Evolutionary conservation across 1,284 basidiomycete species (phyloP).

Genomic region (Thelephora terrestris): DNA sequence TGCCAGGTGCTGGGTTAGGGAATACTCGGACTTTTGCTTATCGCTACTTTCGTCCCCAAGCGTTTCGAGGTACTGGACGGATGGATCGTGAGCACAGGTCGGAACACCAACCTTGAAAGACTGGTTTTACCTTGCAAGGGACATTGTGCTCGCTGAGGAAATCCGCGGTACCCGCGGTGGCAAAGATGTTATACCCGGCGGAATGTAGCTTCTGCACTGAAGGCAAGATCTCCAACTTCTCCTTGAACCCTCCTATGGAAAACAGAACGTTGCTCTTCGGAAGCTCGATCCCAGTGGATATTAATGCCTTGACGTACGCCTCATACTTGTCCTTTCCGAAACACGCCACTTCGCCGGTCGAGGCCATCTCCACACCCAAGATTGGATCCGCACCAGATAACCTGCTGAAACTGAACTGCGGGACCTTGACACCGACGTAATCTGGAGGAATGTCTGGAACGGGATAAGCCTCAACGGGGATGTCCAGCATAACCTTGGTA

Average conservation of each 20-base stretch:
- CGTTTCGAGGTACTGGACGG: constrained; percentile 71
- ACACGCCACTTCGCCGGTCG: constrained; percentile 98
- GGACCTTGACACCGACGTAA: constrained; percentile 98
- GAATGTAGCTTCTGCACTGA: constrained; percentile 94
- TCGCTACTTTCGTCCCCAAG: constrained; percentile 66
- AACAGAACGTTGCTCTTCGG: constrained; percentile 96
- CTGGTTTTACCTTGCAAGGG: constrained; percentile 61
- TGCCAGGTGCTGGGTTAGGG: constrained; percentile 87
- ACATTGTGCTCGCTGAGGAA: constrained; percentile 85
- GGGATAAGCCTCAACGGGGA: constrained; percentile 88
- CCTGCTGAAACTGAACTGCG: constrained; percentile 96
- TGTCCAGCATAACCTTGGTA: constrained; percentile 93
- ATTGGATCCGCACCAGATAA: constrained; percentile 95
- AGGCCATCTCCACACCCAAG: constrained; percentile 99
- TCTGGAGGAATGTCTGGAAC: constrained; percentile 78
- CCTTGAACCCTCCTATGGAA: constrained; percentile 92
- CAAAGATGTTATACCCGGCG: constrained; percentile 95
- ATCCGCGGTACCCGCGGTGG: constrained; percentile 93
- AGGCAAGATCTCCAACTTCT: constrained; percentile 95
- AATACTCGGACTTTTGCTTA: constrained; percentile 91
- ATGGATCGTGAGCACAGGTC: constrained; percentile 5
- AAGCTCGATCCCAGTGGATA: constrained; percentile 89
- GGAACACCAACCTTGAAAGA: not conserved
- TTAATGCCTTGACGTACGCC: constrained; percentile 93
- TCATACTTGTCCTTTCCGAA: constrained; percentile 98